These are phyloP conservation scores for Endoconidiophora polonica DNA, from an alignment of 2,329 filamentous ascomycete genomes.

Conservation along the genomic window DNA sequence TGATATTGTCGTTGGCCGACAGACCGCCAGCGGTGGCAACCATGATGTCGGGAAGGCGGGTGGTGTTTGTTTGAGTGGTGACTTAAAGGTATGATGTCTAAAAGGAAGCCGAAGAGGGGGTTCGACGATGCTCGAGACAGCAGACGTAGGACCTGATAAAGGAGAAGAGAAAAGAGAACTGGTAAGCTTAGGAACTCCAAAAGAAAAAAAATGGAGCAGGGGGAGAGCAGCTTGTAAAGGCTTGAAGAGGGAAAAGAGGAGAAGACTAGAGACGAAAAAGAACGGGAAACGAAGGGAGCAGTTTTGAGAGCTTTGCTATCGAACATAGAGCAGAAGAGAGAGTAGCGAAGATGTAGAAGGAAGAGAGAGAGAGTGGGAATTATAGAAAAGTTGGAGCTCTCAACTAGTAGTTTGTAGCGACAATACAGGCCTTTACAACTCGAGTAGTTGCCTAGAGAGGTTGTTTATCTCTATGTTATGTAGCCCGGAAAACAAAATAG, in stretches of 20 bases:
- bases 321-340: no score
- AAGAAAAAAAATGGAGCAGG: constrained; percentile 1
- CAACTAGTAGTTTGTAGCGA: not conserved
- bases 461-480: no score
- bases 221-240: not conserved
- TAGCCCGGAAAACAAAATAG: no score
- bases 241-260: constrained; percentile 13
- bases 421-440: no score
- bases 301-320: not conserved
- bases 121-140: constrained; percentile 6
- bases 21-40: constrained; percentile 31
- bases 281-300: not conserved
- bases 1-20: constrained; percentile 97
- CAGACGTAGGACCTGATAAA: constrained; percentile 7
- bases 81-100: not conserved
- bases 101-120: not conserved
- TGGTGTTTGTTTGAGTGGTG: not conserved
- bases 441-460: no score
- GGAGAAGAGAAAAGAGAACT: constrained; percentile 11
- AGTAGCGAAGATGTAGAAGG: no score
- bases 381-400: not conserved
- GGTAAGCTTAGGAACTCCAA: constrained; percentile 1
- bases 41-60: constrained; percentile 6
- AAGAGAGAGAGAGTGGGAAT: no score
- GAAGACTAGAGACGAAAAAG: constrained; percentile 6